Base-by-base conservation (phyloP, 2,329 filamentous ascomycete genomes). In the Aspergillus pseudoviridinutans region DNA sequence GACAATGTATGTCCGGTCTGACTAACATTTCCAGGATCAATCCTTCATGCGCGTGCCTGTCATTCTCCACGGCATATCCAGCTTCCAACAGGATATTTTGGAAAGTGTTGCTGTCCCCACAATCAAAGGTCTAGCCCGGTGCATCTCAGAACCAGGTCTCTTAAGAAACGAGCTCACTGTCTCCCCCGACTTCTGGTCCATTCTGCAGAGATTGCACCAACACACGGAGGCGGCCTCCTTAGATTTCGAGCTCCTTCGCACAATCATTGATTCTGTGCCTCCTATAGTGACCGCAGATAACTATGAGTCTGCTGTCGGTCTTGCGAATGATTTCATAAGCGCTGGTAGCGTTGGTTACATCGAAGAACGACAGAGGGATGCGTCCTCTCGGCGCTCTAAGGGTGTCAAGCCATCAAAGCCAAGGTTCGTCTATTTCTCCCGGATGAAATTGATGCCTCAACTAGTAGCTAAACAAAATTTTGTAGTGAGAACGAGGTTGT, bases 111-210 rank as follows among this genome's bases (percentile, higher is more conserved):
- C 92, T 0, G 80, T 86, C 32, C 84, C 91, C 4, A 85, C 95
- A 0, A 79, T 96, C 20, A 87, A 89, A 66, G 93, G 93, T 0
- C 79, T 99, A 27, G 84, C 87, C 49, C 81, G 87, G 49, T 97
- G 92, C 67, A 90, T 96, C 63, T 86, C 88, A 53, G 85, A 89
- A 58, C 86, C 91, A 0, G 87, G 87, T 27, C 86, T 89, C 12
- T 79, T 99, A 28, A 87, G 91, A 57, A 96, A 90, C 64, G 93
- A 97, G 76, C 90, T 97, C 64, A 95, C 96, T 76, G 93, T 91
- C 14, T 97, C 93, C 20, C 94, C 94, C 0, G 94, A 99, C 70
- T 97, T 99, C 74, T 99, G 94, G 94, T 88, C 89, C 4, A 90
- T 97, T 14, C 80, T 99, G 53, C 87, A 91, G 60, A 84, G 86